Conservation (phyloP, 176 grass and related monocot genomes). For the Cocos nucifera region DNA sequence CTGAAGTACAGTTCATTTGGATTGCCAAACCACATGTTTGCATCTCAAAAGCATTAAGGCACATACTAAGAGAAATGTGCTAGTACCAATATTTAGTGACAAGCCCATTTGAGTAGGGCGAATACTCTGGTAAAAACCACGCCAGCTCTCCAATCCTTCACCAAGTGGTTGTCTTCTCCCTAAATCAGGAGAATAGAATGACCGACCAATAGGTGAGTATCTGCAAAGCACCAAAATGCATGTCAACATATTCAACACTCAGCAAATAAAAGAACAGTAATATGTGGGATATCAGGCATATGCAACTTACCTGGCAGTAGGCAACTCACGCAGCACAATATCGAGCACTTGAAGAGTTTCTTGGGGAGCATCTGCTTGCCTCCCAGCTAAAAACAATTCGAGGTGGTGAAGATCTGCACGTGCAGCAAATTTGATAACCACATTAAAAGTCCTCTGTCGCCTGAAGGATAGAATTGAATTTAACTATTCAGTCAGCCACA, state of each 20-base stretch:
- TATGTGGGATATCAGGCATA: too few species aligned
- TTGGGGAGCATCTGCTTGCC: conserved; percentile 4
- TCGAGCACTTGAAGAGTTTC: conserved; percentile 1
- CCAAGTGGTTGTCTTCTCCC: not conserved
- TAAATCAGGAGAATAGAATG: conserved; percentile 6
- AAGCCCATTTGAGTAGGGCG: conserved; percentile 2
- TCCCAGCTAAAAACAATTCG: conserved; percentile 2
- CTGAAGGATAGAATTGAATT: too few species aligned
- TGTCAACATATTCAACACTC: too few species aligned
- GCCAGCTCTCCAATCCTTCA: conserved; percentile 8
- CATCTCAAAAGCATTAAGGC: not conserved
- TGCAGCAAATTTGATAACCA: conserved; percentile 6
- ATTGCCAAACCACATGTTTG: too few species aligned
- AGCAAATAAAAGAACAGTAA: too few species aligned
- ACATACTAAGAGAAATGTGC: not conserved
- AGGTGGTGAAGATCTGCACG: conserved; percentile 5
- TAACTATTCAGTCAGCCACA: too few species aligned
- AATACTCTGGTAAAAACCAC: conserved; percentile 10
- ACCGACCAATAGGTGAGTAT: not conserved
- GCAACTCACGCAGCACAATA: conserved; percentile 9
- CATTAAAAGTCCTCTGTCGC: not conserved
- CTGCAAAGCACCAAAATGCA: not conserved
- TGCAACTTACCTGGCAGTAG: not conserved
- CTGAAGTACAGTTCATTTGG: not conserved
- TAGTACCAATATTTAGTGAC: conserved; percentile 5